Conservation (phyloP, 1,284 basidiomycete species). For the Coriolopsis trogii region DNA sequence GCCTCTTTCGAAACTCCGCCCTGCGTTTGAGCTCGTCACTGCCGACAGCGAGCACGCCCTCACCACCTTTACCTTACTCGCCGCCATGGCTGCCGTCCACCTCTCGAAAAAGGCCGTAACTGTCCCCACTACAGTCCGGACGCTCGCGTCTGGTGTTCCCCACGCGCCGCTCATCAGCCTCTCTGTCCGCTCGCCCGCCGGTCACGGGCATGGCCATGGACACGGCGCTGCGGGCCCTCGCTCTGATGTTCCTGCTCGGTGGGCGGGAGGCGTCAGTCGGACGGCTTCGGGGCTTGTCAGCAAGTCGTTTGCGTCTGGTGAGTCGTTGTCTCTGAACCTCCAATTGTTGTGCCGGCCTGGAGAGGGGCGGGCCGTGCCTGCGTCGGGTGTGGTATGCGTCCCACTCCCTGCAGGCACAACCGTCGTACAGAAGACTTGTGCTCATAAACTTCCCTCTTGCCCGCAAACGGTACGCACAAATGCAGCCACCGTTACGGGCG, state of each 20-base stretch:
- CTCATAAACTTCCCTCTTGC: conserved; percentile 13
- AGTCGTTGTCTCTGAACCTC: conserved; percentile 39
- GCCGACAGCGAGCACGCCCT: conserved; percentile 28
- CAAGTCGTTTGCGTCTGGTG: conserved; percentile 74
- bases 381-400: too few relatives aligned
- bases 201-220: conserved; percentile 58
- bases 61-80: conserved; percentile 11
- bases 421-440: conserved; percentile 1
- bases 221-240: conserved; percentile 61
- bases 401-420: neutral
- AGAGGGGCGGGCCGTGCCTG: too few relatives aligned
- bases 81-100: conserved; percentile 66
- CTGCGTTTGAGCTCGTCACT: conserved; percentile 30
- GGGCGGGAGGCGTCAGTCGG: conserved; percentile 60
- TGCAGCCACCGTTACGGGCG: conserved; percentile 51
- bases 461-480: too few relatives aligned
- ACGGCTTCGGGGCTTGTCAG: conserved; percentile 62
- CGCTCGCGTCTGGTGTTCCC: conserved; percentile 76
- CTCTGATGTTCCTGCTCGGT: conserved; percentile 67
- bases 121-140: conserved; percentile 80
- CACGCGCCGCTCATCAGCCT: conserved; percentile 71
- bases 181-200: conserved; percentile 61
- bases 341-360: too few relatives aligned
- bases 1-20: conserved; percentile 28
- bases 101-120: conserved; percentile 81